Evolutionary conservation across 78 protist species (phyloP), one percentile per base, ranked within the genome.

Genomic region (Speleostelium caveatum): DNA sequence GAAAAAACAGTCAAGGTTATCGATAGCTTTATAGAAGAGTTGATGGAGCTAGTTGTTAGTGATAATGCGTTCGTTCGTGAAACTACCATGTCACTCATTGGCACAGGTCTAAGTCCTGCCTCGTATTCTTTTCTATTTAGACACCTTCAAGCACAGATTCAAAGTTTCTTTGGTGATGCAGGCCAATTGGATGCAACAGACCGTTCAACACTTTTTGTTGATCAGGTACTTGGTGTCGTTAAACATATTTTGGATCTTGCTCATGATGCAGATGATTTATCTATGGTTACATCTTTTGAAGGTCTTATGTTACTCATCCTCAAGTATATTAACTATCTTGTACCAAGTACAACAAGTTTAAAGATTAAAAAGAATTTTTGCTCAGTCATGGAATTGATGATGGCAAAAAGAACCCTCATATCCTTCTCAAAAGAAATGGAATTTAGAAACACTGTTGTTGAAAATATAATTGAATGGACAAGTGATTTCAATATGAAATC

Each of bases 301-400:
- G 55, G 39, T 21, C 38, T 93, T 7, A 59, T 90, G 69, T 19
- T 42, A 6, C 16, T 65, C 49, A 69, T 93, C 6, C 53, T 88
- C 39, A 35, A 36, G 6, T 86, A 75, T 33, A 32, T 93, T 74
- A 49, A 68, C 32, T 33, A 67, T 16, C 30, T 76, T 16, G 78
- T 68, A 1, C 76, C n/a, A 36, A n/a, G 67, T 5, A 49, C 51
- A 2, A 33, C 75, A 1, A 12, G 68, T 8, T 36, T 76, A 45
- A 80, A 86, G 32, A 77, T 78, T 38, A 89, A 87, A 62, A 76
- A 69, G 73, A 93, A 87, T 56, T 67, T 66, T 49, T 93, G 94
- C 39, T 56, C 80, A 3, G 33, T 93, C 4, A 36, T 88, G 35
- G 94, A 93, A 38, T 24, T 71, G 16, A 36, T 88, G 79, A 87